Evolutionary conservation across 1,284 basidiomycete species (phyloP), one percentile per base, ranked within the genome.

Genomic region (Ceratobasidium sp.): DNA sequence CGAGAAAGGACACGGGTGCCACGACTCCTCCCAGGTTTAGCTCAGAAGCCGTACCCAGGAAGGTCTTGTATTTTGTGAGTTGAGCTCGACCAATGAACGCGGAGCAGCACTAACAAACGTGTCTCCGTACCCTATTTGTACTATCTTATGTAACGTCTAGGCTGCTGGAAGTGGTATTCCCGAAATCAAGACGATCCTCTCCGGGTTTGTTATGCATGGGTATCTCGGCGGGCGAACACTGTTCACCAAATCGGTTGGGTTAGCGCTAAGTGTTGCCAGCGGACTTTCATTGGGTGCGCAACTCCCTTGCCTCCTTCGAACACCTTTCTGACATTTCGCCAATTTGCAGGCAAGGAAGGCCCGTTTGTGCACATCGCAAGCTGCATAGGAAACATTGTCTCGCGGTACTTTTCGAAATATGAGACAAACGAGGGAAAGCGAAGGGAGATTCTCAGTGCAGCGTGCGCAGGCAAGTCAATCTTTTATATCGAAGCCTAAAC

Each of bases 151-250:
- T 25, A 46, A 69, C 75, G 37, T 32, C 34, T 80, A 94, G 91
- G 97, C 97, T 15, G 95, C 95, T 37, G 97, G 97, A 15, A 96
- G 94, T 81, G 97, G 97, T 78, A 97, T 99, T 76, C 96, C 97
- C 0, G 97, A 99, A 84, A 93, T 99, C 83, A 99, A 99, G 85
- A 97, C 96, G 0, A 98, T 99, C 76, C 87, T 99, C 51, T 96
- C 95, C 76, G 93, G 95, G n/a, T 99, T 98, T 81, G 97, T 99
- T 22, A 98, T 99, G 78, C 96, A 98, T 81, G 97, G 97, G 25
- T 99, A 98, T 83, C 91, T 99, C 52, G 97, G 97, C 40, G 91
- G 88, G 56, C 92, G 95, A 79, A 96, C 94, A 0, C 85, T 99
- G 67, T 92, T 96, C 81, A 95, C 94, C n/a, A 99, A 99, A 83